Evolutionary conservation across 2,329 filamentous ascomycete genomes (phyloP).

Genomic region (Raffaelea arxii): DNA sequence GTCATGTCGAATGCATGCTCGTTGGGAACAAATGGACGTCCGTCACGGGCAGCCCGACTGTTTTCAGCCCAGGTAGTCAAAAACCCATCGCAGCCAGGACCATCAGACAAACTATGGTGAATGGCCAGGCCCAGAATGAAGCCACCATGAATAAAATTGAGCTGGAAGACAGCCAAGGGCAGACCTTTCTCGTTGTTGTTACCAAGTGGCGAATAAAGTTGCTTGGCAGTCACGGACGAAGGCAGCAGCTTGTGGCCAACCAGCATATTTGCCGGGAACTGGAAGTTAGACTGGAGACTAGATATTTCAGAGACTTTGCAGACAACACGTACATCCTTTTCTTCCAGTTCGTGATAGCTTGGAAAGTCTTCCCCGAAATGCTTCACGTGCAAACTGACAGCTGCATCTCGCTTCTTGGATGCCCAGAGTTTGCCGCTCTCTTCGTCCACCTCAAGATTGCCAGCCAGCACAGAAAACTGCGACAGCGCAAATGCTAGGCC

Average conservation of each 20-base stretch:
- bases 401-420: not conserved
- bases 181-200: constrained; percentile 7
- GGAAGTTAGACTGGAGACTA: not conserved
- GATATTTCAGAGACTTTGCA: too few species aligned
- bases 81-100: constrained; percentile 16
- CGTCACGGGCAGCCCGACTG: constrained; percentile 11
- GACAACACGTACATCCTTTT: constrained; percentile 1
- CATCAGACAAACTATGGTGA: constrained; percentile 18
- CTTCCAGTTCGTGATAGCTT: constrained; percentile 1
- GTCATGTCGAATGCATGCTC: not conserved
- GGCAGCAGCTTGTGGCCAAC: constrained; percentile 3
- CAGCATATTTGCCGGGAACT: constrained; percentile 5
- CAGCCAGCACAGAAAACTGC: constrained; percentile 5
- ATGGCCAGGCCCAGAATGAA: constrained; percentile 17
- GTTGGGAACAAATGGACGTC: constrained; percentile 9
- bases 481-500: constrained; percentile 4
- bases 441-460: constrained; percentile 5
- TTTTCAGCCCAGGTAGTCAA: constrained; percentile 18
- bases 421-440: constrained; percentile 5
- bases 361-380: constrained; percentile 4
- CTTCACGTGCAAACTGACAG: constrained; percentile 3
- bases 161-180: constrained; percentile 14
- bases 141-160: constrained; percentile 20
- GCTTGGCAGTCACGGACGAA: constrained; percentile 6
- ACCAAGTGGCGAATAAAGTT: constrained; percentile 8